A percentile compares a stretch with the other conserved stretches of the same genome.
These are phyloP conservation scores for Coemansia sp. DNA, from an alignment of 192 early-diverging fungal species.

Conservation along the genomic window DNA sequence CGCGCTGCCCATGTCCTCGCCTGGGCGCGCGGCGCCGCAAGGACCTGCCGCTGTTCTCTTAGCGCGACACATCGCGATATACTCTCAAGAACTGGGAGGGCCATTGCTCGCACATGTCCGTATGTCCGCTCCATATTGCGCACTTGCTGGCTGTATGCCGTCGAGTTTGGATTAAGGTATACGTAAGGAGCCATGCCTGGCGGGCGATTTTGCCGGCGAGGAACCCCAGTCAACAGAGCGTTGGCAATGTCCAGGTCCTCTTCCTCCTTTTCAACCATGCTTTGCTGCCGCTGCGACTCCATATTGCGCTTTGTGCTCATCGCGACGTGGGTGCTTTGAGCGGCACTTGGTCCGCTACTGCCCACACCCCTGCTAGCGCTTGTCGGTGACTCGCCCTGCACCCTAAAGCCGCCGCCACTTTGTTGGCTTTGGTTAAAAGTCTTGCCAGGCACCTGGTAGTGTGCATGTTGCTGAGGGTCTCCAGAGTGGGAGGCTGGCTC, in stretches of 20 bases:
- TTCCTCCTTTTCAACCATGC: constrained; percentile 41
- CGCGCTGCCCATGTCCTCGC: constrained; percentile 22
- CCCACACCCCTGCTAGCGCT: no score
- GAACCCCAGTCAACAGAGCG: constrained; percentile 36
- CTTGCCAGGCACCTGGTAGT: not conserved
- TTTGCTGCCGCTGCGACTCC: constrained; percentile 50
- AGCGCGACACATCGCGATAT: constrained; percentile 36
- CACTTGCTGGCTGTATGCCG: constrained; percentile 37
- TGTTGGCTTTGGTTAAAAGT: not conserved
- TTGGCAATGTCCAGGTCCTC: constrained; percentile 37
- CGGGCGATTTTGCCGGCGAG: constrained; percentile 34
- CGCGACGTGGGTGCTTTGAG: constrained; percentile 7
- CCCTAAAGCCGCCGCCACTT: not conserved
- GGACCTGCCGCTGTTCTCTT: constrained; percentile 30
- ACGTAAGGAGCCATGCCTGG: constrained; percentile 32
- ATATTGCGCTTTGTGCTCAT: constrained; percentile 43
- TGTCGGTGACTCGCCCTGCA: not conserved
- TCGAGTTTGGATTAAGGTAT: constrained; percentile 27
- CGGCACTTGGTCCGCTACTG: not conserved
- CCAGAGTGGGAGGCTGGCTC: no score
- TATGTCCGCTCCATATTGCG: constrained; percentile 36
- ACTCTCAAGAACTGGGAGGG: constrained; percentile 39
- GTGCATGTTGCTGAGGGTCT: no score
- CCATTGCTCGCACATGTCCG: constrained; percentile 23
- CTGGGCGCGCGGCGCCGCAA: constrained; percentile 12